Base-by-base conservation (phyloP, 768 basidiomycete genomes). In the Amanita muscaria region DNA sequence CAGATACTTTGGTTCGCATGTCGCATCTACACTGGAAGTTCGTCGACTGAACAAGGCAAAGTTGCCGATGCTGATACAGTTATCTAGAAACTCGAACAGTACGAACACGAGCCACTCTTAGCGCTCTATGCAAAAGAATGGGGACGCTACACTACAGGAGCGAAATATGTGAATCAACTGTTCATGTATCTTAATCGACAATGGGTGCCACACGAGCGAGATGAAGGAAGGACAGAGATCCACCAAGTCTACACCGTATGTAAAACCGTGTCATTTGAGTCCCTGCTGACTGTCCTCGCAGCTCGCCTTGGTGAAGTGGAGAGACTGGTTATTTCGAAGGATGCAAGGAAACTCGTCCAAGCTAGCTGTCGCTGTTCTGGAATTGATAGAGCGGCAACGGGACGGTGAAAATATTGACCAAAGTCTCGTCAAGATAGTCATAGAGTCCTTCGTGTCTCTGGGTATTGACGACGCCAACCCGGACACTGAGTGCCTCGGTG, bases 171-270 rank as follows among this genome's bases (percentile, higher is more conserved):
- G 65, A 94, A 98, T 61, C 85, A 94, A 45, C 67, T 99, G 27
- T 98, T 98, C 70, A 93, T 90, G 2, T 98, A 98, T 67, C 76
- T 99, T 46, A 98, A 99, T 65, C 88, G 94, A 16, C 92, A 98
- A 65, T 99, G 96, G 96, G 94, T 99, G 34, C 94, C 93, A 68
- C 77, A 94, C 42, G 96, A 99, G 61, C 80, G 93, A 57, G 94
- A 98, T 55, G 94, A 98, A 62, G 96, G 96, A 12, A 73, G 93
- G 55, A 93, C 89, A 64, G 85, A 83, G 33, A 87, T 98, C 16
- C 98, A 97, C 66, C 82, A 81, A 1, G 89, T 99, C 15, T 98
- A 98, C 59, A 99, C 94, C 21, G 93, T 94, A 52, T 58, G 83
- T 56, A 21, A 21, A 18, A 12, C 8, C 16, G 30, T 5, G 29